Percentiles rank a stretch among this genome's conserved stretches.
These are phyloP conservation scores for Fraxinus floribunda DNA, from an alignment of 305 asterid genomes.

Conservation along the genomic window DNA sequence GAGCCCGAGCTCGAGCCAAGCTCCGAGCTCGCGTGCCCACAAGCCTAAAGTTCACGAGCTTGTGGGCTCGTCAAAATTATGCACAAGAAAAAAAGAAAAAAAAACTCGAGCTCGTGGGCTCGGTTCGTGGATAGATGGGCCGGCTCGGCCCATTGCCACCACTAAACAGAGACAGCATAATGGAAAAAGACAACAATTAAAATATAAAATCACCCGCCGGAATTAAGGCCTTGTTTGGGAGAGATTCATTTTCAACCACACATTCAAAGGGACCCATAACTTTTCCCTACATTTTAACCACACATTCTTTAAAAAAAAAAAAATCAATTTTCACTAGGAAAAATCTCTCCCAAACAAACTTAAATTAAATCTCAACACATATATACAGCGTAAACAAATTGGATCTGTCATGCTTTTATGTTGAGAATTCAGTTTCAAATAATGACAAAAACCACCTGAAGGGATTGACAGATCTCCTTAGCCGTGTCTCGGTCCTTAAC, in stretches of 20 bases:
- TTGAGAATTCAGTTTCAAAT: conserved; percentile 22
- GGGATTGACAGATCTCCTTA: conserved; percentile 65
- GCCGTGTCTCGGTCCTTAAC: conserved; percentile 83
- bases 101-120: too few relatives aligned
- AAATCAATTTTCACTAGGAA: not conserved
- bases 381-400: not conserved
- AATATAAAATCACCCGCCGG: not conserved
- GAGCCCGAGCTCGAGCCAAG: too few relatives aligned
- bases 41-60: not conserved
- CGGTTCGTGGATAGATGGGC: too few relatives aligned
- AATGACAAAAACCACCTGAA: conserved; percentile 60
- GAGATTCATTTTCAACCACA: not conserved
- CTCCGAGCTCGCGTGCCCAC: not conserved
- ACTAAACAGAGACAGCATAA: not conserved
- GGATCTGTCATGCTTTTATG: not conserved
- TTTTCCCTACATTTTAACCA: not conserved
- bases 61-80: not conserved
- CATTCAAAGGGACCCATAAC: not conserved
- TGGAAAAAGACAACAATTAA: not conserved
- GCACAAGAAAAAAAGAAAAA: too few relatives aligned
- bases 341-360: not conserved
- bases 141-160: too few relatives aligned
- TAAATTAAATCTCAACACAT: not conserved
- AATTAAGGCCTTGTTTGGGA: not conserved
- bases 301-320: not conserved